Evolutionary conservation across 208 protist genomes (phyloP).

Genomic region (Crithidia bombi): DNA sequence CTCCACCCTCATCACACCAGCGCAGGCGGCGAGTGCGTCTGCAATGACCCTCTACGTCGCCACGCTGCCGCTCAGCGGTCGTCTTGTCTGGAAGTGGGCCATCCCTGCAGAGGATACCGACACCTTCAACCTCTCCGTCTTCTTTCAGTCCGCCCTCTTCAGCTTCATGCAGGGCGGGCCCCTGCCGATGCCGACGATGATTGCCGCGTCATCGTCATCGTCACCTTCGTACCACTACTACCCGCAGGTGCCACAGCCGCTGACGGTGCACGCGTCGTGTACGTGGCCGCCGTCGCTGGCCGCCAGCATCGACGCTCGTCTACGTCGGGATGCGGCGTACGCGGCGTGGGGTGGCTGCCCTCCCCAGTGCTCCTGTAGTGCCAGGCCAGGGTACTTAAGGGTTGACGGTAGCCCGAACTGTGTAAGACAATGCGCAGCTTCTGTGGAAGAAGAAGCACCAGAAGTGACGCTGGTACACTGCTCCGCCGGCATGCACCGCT

Average conservation of each 20-base stretch:
- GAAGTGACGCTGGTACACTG: constrained; percentile 67
- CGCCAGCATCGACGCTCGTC: constrained; percentile 8
- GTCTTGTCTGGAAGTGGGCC: constrained; percentile 56
- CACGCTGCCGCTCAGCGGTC: constrained; percentile 49
- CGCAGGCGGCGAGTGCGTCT: constrained; percentile 26
- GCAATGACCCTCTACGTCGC: constrained; percentile 49
- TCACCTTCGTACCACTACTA: no score
- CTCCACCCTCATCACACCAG: constrained; percentile 13
- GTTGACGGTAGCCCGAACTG: no score
- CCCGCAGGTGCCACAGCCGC: not conserved
- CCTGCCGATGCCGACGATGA: constrained; percentile 37
- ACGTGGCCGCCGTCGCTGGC: constrained; percentile 16
- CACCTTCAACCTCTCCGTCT: constrained; percentile 71
- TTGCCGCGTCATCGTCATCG: not conserved
- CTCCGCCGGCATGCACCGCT: constrained; percentile 88
- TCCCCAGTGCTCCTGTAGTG: constrained; percentile 18
- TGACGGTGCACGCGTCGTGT: not conserved
- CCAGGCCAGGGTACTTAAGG: no score
- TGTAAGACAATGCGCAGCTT: no score
- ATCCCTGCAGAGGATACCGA: constrained; percentile 72
- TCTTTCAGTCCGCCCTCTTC: constrained; percentile 72
- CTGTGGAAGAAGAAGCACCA: not conserved
- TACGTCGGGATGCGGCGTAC: constrained; percentile 16
- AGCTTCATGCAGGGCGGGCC: constrained; percentile 63
- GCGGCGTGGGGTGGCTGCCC: constrained; percentile 15